Conservation (phyloP, 805 yeast genomes). For the Ogataea methanolica region DNA sequence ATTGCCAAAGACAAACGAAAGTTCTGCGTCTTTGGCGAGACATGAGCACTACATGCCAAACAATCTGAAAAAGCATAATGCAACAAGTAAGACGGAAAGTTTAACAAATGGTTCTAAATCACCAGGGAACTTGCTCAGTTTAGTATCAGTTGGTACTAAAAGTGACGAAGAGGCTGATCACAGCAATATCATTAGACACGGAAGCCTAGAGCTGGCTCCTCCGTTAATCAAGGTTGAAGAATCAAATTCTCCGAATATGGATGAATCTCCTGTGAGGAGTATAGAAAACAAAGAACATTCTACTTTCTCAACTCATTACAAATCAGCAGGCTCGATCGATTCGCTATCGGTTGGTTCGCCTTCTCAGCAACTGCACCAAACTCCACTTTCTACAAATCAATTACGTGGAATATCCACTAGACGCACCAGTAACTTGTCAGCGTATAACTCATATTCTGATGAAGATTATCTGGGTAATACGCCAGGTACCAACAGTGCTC, state of each 20-base stretch:
- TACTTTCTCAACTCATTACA: neutral
- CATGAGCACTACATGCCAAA: constrained; percentile 22
- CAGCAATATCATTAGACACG: neutral
- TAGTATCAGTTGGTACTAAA: neutral
- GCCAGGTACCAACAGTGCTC: neutral
- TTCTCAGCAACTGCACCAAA: neutral
- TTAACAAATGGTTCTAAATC: constrained; percentile 3
- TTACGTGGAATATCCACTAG: neutral
- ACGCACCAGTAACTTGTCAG: neutral
- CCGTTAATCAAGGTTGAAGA: neutral
- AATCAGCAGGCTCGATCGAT: constrained; percentile 7
- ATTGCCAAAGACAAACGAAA: constrained; percentile 19
- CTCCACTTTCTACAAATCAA: neutral
- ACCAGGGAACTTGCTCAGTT: constrained; percentile 1
- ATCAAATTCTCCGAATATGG: neutral
- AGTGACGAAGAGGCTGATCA: neutral
- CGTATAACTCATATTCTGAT: neutral
- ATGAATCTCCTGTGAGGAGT: neutral
- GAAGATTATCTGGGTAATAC: neutral
- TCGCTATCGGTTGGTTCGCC: constrained; percentile 4
- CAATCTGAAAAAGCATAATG: constrained; percentile 11
- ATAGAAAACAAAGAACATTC: neutral
- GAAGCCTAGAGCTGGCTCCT: neutral
- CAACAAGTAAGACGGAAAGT: constrained; percentile 1
- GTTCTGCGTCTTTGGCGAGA: constrained; percentile 24